phyloP scores from a whole-genome alignment of 2,329 filamentous ascomycete species.

The Penicillium sp. region DNA sequence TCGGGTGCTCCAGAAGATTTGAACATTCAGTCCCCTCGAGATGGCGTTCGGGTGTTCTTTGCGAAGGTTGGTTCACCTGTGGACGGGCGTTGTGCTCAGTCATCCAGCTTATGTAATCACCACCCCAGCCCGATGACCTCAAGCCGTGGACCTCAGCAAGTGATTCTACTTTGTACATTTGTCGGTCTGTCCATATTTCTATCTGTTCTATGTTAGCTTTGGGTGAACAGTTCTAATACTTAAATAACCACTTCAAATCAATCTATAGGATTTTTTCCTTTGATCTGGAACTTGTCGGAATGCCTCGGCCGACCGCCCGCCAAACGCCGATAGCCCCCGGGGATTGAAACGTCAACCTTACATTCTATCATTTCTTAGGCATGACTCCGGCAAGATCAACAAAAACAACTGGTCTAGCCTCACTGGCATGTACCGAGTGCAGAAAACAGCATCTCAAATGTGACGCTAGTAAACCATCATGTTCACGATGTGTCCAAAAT shows the following conservation, averaged over 20 bases:
- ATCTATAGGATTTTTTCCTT: neutral
- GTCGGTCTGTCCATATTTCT: neutral
- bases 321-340: conserved; percentile 4
- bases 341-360: conserved; percentile 3
- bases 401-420: conserved; percentile 32
- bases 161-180: neutral
- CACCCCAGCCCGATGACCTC: no score
- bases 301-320: neutral
- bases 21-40: neutral
- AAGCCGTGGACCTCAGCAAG: neutral
- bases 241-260: neutral
- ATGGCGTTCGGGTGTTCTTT: neutral
- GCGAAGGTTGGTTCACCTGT: no score
- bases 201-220: neutral
- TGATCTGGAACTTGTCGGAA: neutral
- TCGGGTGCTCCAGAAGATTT: neutral
- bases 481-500: conserved; percentile 62
- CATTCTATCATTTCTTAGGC: conserved; percentile 1
- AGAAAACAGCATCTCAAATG: conserved; percentile 69
- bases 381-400: conserved; percentile 24
- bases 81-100: no score
- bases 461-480: conserved; percentile 63
- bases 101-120: neutral
- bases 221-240: neutral
- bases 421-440: conserved; percentile 48